Percentiles rank a stretch among this genome's conserved stretches.
phyloP scores from a whole-genome alignment of 169 alveolate genomes.

The Ichthyophthirius multifiliis region DNA sequence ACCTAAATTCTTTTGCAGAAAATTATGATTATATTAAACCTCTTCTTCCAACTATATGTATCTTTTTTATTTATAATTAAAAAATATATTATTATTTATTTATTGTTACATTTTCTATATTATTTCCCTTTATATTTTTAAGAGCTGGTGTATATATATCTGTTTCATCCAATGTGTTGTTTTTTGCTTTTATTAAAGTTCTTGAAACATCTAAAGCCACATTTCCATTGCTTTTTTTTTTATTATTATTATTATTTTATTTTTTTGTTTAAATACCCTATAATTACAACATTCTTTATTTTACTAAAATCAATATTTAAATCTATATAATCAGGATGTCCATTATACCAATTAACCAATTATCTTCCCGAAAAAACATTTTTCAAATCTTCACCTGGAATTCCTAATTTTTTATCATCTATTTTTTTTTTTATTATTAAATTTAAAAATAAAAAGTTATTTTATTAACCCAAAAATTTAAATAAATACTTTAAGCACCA shows the following conservation, averaged over 20 bases:
- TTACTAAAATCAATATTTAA: conserved; percentile 27
- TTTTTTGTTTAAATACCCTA: conserved; percentile 24
- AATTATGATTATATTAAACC: conserved; percentile 58
- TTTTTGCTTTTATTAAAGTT: conserved; percentile 28
- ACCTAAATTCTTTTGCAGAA: conserved; percentile 60
- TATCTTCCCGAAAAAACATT: conserved; percentile 41
- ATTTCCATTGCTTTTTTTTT: conserved; percentile 58
- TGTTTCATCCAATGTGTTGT: conserved; percentile 17
- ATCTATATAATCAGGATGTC: conserved; percentile 46
- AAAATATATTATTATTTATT: too few species aligned
- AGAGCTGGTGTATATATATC: conserved; percentile 50
- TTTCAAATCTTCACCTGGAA: conserved; percentile 24
- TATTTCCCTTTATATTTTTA: conserved; percentile 1
- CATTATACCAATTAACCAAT: conserved; percentile 66
- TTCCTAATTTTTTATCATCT: conserved; percentile 44
- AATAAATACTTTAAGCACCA: conserved; percentile 47
- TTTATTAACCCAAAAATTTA: not conserved
- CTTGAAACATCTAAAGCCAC: conserved; percentile 66
- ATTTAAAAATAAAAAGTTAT: not conserved
- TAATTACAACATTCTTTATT: conserved; percentile 27
- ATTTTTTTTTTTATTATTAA: too few species aligned
- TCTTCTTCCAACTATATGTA: conserved; percentile 48
- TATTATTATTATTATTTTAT: not conserved
- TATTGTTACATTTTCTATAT: conserved; percentile 14
- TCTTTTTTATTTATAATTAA: not conserved